phyloP scores from a whole-genome alignment of 306 rosid species.

The Coriaria nepalensis region DNA sequence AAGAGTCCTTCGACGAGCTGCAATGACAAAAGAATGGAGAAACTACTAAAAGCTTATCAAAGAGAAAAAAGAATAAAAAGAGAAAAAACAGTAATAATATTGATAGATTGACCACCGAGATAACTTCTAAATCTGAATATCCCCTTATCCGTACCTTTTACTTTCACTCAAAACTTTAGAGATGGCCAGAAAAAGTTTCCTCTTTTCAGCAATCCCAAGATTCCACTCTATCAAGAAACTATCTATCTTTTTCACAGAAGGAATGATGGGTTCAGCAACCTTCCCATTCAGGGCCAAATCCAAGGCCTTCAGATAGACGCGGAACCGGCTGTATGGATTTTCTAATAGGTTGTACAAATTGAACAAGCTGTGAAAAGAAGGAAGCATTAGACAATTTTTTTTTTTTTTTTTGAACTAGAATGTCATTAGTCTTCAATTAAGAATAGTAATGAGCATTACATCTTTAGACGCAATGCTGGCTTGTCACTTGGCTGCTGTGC shows the following conservation, averaged over 20 bases:
- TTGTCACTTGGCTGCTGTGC: slow-evolving; percentile 63
- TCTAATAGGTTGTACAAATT: slow-evolving; percentile 79
- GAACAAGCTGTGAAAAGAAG: slow-evolving; percentile 46
- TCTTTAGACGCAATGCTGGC: slow-evolving; percentile 73
- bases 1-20: slow-evolving; percentile 72
- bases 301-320: slow-evolving; percentile 65
- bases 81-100: background rate
- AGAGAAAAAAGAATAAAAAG: background rate
- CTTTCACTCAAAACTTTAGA: slow-evolving; percentile 73
- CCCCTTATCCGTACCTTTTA: slow-evolving; percentile 43
- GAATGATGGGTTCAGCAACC: slow-evolving; percentile 59
- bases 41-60: slow-evolving; percentile 6
- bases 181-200: slow-evolving; percentile 56
- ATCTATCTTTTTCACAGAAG: slow-evolving; percentile 66
- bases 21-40: slow-evolving; percentile 6
- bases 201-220: slow-evolving; percentile 57
- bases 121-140: background rate
- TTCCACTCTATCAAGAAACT: slow-evolving; percentile 89
- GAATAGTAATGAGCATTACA: slow-evolving; percentile 29
- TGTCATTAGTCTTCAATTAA: background rate
- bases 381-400: background rate
- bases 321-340: slow-evolving; percentile 59
- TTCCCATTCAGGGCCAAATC: slow-evolving; percentile 62
- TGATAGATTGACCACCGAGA: background rate
- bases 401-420: too few relatives aligned